phyloP scores from a whole-genome alignment of 352 stramenopile genomes.

The Bremia lactucae region DNA sequence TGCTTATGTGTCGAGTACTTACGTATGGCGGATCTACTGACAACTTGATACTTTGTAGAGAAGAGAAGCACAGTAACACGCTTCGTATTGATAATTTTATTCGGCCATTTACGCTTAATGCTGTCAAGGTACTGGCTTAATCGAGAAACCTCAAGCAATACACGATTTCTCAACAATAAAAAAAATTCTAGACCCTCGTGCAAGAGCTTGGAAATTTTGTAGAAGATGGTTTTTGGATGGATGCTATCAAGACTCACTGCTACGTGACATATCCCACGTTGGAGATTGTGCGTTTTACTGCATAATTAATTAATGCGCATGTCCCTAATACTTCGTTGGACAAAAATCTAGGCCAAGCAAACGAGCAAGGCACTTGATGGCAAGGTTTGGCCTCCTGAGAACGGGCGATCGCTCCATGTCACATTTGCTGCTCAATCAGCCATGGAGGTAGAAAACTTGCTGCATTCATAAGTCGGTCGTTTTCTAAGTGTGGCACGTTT shows the following conservation, averaged over 20 bases:
- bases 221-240: conserved; percentile 79
- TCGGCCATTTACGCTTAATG: conserved; percentile 62
- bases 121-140: conserved; percentile 40
- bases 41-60: conserved; percentile 1
- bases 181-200: conserved; percentile 31
- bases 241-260: conserved; percentile 82
- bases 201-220: conserved; percentile 47
- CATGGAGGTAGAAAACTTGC: conserved; percentile 27
- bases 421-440: conserved; percentile 31
- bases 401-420: conserved; percentile 32
- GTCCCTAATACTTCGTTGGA: background rate
- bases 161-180: background rate
- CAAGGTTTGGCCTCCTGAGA: conserved; percentile 55
- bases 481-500: conserved; percentile 2
- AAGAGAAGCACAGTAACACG: conserved; percentile 6
- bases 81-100: conserved; percentile 69
- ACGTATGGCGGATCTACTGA: background rate
- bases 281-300: conserved; percentile 30
- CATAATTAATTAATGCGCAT: background rate
- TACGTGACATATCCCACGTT: conserved; percentile 56
- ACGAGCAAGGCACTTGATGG: conserved; percentile 39
- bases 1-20: background rate
- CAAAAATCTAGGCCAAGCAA: conserved; percentile 26
- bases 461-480: background rate
- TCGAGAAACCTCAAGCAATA: background rate